Conservation (phyloP, 805 yeast genomes). For the Teunomyces stri region DNA sequence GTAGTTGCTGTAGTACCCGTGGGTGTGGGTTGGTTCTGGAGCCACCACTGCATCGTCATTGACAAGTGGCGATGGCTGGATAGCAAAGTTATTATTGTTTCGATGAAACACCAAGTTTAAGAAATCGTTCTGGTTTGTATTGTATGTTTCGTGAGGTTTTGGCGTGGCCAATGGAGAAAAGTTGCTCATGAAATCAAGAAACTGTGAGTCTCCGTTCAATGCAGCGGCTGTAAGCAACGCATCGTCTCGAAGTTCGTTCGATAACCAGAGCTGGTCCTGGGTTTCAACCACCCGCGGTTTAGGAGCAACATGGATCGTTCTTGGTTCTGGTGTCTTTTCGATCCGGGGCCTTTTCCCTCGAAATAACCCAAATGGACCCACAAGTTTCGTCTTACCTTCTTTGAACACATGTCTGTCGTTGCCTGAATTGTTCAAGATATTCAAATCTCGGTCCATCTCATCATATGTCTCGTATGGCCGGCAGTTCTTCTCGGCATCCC, state of each 20-base stretch:
- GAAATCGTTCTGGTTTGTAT: slow-evolving; percentile 43
- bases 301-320: background rate
- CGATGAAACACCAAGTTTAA: slow-evolving; percentile 54
- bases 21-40: slow-evolving; percentile 19
- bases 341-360: slow-evolving; percentile 16
- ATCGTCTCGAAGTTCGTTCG: slow-evolving; percentile 68
- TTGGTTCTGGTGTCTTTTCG: background rate
- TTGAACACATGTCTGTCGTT: slow-evolving; percentile 31
- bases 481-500: slow-evolving; percentile 50
- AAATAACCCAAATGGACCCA: slow-evolving; percentile 87
- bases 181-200: slow-evolving; percentile 49
- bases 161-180: slow-evolving; percentile 9
- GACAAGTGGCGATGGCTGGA: background rate
- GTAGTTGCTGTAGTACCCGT: slow-evolving; percentile 36
- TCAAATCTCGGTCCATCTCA: slow-evolving; percentile 74
- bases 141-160: slow-evolving; percentile 6
- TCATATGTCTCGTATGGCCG: slow-evolving; percentile 66
- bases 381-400: slow-evolving; percentile 47
- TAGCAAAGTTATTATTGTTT: slow-evolving; percentile 20
- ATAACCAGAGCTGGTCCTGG: slow-evolving; percentile 63
- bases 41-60: slow-evolving; percentile 19
- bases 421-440: slow-evolving; percentile 49
- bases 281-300: slow-evolving; percentile 8
- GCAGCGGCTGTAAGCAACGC: slow-evolving; percentile 76
- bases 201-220: slow-evolving; percentile 55